Percentiles rank a stretch among this genome's conserved stretches.
Evolutionary conservation across 108 stramenopile species (phyloP).

Genomic region (Nannochloropsis gaditana): DNA sequence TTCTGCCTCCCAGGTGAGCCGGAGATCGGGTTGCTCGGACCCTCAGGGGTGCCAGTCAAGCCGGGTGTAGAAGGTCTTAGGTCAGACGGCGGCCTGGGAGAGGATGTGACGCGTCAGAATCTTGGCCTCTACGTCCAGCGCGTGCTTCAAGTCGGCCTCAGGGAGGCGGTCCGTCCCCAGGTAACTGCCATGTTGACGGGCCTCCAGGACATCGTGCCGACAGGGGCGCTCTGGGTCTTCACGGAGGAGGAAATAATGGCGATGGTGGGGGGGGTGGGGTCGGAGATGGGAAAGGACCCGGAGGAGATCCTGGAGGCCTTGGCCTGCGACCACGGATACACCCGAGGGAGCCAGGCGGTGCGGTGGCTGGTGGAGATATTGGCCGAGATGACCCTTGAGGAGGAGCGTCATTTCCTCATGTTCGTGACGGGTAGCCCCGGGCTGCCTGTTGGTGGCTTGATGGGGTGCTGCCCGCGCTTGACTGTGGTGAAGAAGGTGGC

Average conservation of each 20-base stretch:
- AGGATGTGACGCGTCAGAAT: neutral
- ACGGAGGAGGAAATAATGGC: neutral
- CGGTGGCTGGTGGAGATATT: neutral
- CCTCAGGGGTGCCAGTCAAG: too few species aligned
- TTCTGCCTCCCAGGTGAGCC: neutral
- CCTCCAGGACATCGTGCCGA: neutral
- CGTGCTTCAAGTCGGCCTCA: neutral
- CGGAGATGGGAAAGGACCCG: neutral
- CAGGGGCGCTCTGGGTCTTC: neutral
- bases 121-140: conserved; percentile 1
- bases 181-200: neutral
- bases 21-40: neutral
- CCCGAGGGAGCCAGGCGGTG: conserved; percentile 16
- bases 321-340: conserved; percentile 8
- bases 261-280: neutral
- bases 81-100: neutral
- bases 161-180: neutral
- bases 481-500: conserved; percentile 17
- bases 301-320: neutral
- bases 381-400: neutral
- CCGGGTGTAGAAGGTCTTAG: too few species aligned
- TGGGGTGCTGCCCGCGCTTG: neutral
- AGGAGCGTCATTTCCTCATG: neutral
- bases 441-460: neutral
- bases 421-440: neutral